Percentiles rank a stretch among this genome's conserved stretches.
Evolutionary conservation across 768 basidiomycete genomes (phyloP).

Genomic region (Mycena floridula): DNA sequence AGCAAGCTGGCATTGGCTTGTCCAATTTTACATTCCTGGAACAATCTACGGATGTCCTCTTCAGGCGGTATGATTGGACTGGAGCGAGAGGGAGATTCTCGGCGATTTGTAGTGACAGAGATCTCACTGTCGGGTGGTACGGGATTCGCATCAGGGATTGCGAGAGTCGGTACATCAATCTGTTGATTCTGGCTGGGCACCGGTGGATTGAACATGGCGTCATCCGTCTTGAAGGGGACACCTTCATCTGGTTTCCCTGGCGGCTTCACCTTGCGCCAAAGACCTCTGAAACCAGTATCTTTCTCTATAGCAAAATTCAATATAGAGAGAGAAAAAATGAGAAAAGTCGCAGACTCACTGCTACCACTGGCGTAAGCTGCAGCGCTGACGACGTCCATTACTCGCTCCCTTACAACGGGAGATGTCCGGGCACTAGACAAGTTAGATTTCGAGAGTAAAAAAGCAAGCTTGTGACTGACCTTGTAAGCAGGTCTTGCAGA

Average conservation of each 20-base stretch:
- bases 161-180: constrained; percentile 11
- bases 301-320: constrained; percentile 13
- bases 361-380: constrained; percentile 64
- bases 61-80: constrained; percentile 59
- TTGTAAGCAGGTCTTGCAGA: constrained; percentile 70
- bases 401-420: constrained; percentile 75
- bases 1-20: constrained; percentile 72
- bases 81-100: constrained; percentile 19
- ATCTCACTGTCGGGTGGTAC: background rate
- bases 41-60: constrained; percentile 78
- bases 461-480: too few species aligned
- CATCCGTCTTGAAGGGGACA: constrained; percentile 70
- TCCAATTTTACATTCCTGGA: constrained; percentile 82
- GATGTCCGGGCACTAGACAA: constrained; percentile 56
- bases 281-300: constrained; percentile 54
- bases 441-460: too few species aligned
- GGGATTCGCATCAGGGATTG: background rate
- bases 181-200: constrained; percentile 32
- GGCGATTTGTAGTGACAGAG: constrained; percentile 20
- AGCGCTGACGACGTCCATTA: constrained; percentile 78
- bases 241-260: constrained; percentile 80
- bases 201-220: constrained; percentile 75
- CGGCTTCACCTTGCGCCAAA: constrained; percentile 81
- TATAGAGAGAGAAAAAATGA: background rate
- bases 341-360: constrained; percentile 24